Percentiles rank a stretch among this genome's conserved stretches.
Evolutionary conservation across 352 stramenopile species (phyloP).

Genomic region (Elongisporangium prolatum): DNA sequence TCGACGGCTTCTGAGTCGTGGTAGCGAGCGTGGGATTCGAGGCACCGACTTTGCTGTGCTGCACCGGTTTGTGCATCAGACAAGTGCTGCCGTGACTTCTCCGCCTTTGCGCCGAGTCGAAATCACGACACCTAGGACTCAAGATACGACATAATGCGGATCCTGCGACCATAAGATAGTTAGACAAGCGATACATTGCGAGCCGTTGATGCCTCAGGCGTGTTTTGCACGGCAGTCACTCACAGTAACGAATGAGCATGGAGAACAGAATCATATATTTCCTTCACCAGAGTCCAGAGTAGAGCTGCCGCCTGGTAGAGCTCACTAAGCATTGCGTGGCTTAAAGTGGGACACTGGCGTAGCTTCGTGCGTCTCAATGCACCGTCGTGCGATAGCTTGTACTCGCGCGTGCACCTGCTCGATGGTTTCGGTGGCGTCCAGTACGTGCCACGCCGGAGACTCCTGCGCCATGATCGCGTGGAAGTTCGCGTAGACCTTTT

Average conservation of each 20-base stretch:
- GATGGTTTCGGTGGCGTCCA: constrained; percentile 76
- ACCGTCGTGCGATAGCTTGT: constrained; percentile 41
- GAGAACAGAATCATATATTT: neutral
- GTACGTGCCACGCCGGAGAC: constrained; percentile 59
- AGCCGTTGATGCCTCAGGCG: neutral
- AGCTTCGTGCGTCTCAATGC: constrained; percentile 26
- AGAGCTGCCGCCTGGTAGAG: no score
- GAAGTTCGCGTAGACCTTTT: constrained; percentile 82
- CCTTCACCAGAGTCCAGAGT: neutral
- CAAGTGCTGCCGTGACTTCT: neutral
- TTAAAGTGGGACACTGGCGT: constrained; percentile 39
- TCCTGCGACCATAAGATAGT: neutral
- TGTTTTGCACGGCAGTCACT: neutral
- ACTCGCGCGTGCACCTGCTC: constrained; percentile 68
- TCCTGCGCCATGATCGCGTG: constrained; percentile 42
- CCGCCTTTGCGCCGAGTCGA: neutral
- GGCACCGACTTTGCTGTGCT: constrained; percentile 51
- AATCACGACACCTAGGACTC: neutral
- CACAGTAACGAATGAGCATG: neutral
- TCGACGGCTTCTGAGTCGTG: constrained; percentile 25
- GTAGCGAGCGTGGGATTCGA: constrained; percentile 18
- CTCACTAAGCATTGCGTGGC: neutral
- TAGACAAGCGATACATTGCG: neutral
- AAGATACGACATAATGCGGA: neutral
- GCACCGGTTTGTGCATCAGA: constrained; percentile 72